A percentile compares a stretch with the other conserved stretches of the same genome.
phyloP scores from a whole-genome alignment of 2,329 filamentous ascomycete species.

The Fusarium sp. region DNA sequence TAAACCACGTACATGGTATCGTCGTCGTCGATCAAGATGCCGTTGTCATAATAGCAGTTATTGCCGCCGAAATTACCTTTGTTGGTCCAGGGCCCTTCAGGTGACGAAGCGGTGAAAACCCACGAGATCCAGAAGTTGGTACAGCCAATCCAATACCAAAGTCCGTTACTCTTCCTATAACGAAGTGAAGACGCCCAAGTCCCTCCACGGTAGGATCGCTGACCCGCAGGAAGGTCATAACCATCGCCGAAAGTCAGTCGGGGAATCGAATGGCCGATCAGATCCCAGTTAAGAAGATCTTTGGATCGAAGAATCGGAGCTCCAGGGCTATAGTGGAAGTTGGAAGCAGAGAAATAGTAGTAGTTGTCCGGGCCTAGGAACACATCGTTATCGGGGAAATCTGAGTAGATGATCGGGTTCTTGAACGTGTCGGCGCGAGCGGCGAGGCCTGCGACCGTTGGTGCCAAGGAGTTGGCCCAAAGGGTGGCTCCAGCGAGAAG shows the following conservation, averaged over 20 bases:
- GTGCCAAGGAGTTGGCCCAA: neutral
- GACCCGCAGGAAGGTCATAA: conserved; percentile 61
- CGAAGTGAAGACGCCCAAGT: conserved; percentile 70
- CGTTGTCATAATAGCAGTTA: conserved; percentile 70
- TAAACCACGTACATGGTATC: conserved; percentile 73
- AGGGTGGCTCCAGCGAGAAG: neutral
- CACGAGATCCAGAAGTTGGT: conserved; percentile 66
- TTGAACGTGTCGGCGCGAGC: conserved; percentile 21
- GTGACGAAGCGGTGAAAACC: conserved; percentile 64
- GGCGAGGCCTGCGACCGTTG: neutral
- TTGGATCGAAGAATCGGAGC: conserved; percentile 69
- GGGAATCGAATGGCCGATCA: conserved; percentile 62
- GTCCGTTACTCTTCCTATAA: conserved; percentile 64
- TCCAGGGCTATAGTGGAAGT: conserved; percentile 69
- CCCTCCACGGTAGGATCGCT: conserved; percentile 65
- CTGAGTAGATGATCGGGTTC: conserved; percentile 70
- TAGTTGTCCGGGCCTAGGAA: conserved; percentile 64
- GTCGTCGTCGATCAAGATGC: conserved; percentile 71
- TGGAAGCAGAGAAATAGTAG: conserved; percentile 71
- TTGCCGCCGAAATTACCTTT: conserved; percentile 52
- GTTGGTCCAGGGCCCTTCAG: conserved; percentile 61
- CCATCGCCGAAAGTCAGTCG: conserved; percentile 61
- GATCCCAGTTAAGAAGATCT: conserved; percentile 68
- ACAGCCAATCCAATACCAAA: conserved; percentile 73
- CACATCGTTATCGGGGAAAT: conserved; percentile 69